phyloP scores from a whole-genome alignment of 1,139 yeast genomes.

The Pichia sp. region DNA sequence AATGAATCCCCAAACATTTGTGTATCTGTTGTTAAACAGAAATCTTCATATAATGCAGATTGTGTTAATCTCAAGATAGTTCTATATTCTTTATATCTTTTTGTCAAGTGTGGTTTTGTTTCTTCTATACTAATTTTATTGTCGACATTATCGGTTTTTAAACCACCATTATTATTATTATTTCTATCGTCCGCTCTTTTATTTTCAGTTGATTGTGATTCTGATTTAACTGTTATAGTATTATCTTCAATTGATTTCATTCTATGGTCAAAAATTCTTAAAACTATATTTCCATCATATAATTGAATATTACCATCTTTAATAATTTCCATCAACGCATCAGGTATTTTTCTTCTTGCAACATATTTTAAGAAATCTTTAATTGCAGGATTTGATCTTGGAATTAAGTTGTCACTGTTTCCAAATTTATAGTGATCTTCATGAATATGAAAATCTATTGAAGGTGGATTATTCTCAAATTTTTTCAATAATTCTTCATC shows the following conservation, averaged over 20 bases:
- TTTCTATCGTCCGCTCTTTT: too few species aligned
- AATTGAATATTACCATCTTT: slow-evolving; percentile 78
- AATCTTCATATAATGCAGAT: slow-evolving; percentile 74
- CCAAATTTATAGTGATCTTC: slow-evolving; percentile 84
- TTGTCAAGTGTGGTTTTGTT: background rate
- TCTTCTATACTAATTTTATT: too few species aligned
- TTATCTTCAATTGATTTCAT: too few species aligned
- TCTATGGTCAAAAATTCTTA: slow-evolving; percentile 78
- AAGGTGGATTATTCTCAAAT: slow-evolving; percentile 72
- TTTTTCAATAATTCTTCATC: slow-evolving; percentile 71
- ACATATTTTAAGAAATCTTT: slow-evolving; percentile 75
- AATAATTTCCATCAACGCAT: slow-evolving; percentile 81
- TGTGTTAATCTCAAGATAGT: slow-evolving; percentile 78
- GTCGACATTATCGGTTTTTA: too few species aligned
- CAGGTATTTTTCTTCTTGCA: slow-evolving; percentile 77
- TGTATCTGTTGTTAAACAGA: slow-evolving; percentile 75
- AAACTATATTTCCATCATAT: slow-evolving; percentile 83
- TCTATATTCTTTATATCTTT: slow-evolving; percentile 61
- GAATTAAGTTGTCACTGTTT: slow-evolving; percentile 71
- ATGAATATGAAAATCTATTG: slow-evolving; percentile 82
- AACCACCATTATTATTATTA: background rate
- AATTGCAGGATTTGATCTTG: slow-evolving; percentile 73
- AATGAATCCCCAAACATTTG: slow-evolving; percentile 75
- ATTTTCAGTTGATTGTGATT: too few species aligned
- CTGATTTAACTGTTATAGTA: too few species aligned